These are phyloP conservation scores for Microstegium vimineum DNA, from an alignment of 176 grass and related monocot species.

Conservation along the genomic window DNA sequence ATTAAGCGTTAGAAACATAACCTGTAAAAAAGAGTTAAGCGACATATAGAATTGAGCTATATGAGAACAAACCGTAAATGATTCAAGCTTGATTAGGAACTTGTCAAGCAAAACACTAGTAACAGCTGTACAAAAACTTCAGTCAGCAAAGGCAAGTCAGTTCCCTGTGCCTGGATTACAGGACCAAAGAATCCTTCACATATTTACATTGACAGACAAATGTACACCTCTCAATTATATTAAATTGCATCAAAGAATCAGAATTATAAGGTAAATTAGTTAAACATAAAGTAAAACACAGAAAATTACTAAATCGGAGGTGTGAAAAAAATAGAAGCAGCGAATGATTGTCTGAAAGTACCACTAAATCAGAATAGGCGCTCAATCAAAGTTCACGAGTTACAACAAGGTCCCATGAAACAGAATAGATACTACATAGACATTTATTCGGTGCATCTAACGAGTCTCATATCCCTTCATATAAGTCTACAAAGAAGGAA, in stretches of 20 bases:
- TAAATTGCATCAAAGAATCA: conserved; percentile 20
- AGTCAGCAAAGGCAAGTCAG: conserved; percentile 12
- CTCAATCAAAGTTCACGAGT: conserved; percentile 50
- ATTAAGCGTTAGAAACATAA: conserved; percentile 44
- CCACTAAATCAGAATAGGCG: conserved; percentile 33
- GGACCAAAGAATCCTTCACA: conserved; percentile 4
- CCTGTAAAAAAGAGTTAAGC: conserved; percentile 35
- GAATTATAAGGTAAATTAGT: not conserved
- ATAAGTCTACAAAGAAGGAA: conserved; percentile 48
- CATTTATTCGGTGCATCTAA: conserved; percentile 54
- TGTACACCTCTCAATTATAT: conserved; percentile 16
- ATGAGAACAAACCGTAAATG: conserved; percentile 56
- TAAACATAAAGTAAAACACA: conserved; percentile 12
- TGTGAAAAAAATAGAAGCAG: not conserved
- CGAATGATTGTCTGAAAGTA: conserved; percentile 25
- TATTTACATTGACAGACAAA: conserved; percentile 32
- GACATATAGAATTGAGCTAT: conserved; percentile 35
- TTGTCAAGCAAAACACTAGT: conserved; percentile 36
- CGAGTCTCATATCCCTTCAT: conserved; percentile 58
- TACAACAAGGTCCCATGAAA: conserved; percentile 53
- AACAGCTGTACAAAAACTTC: conserved; percentile 12
- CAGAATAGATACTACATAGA: conserved; percentile 56
- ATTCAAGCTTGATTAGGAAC: conserved; percentile 45
- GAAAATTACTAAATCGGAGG: not conserved
- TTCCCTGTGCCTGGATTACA: not conserved